Percentiles rank a stretch among this genome's conserved stretches.
Conservation (phyloP, 1,284 basidiomycete genomes). For the Pseudozyma tsukubaensis region DNA sequence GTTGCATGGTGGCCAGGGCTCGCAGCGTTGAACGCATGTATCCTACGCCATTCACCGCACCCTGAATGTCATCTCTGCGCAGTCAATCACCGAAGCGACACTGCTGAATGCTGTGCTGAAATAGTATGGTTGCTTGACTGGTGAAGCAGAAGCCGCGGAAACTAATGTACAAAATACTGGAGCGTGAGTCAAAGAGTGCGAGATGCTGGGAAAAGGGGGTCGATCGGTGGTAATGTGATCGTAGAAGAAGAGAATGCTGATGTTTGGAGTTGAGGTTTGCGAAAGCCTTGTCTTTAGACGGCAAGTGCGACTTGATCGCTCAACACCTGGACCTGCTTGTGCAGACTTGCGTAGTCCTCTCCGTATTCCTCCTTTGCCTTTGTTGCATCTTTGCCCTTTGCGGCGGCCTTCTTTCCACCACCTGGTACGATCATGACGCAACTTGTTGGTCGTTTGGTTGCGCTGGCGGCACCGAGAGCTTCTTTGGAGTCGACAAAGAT, state of each 20-base stretch:
- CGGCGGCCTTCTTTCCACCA: conserved; percentile 76
- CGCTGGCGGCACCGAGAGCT: conserved; percentile 86
- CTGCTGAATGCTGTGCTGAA: conserved; percentile 3
- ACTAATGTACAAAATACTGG: conserved; percentile 21
- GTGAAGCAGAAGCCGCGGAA: background rate
- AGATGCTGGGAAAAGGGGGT: background rate
- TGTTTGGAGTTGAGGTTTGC: background rate
- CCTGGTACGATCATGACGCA: conserved; percentile 84
- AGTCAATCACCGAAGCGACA: background rate
- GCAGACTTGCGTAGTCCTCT: conserved; percentile 85
- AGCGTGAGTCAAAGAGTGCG: conserved; percentile 2
- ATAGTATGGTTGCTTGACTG: background rate
- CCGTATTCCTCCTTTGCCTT: conserved; percentile 79
- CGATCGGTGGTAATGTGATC: no score
- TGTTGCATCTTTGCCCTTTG: conserved; percentile 73
- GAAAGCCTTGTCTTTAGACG: conserved; percentile 9
- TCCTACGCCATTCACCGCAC: no score
- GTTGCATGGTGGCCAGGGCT: conserved; percentile 19
- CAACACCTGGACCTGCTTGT: conserved; percentile 74
- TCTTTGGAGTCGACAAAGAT: conserved; percentile 76
- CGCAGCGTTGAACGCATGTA: conserved; percentile 15
- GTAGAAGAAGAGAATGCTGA: background rate
- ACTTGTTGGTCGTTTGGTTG: conserved; percentile 96
- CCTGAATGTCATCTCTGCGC: background rate
- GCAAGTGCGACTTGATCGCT: conserved; percentile 48